Evolutionary conservation across 148 eudicot species (phyloP).

Genomic region (Chenopodium berlandieri): DNA sequence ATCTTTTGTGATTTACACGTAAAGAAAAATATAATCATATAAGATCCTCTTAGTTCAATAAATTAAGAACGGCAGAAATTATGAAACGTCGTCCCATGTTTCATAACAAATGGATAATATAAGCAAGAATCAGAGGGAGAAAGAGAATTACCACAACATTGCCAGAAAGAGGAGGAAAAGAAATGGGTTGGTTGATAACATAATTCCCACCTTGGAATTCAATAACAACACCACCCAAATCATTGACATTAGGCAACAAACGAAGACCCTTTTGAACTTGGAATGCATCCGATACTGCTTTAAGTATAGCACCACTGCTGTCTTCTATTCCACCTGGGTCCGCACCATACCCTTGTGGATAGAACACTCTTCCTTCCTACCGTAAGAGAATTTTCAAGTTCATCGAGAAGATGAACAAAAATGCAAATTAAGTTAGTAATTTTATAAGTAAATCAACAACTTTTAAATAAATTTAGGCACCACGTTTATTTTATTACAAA

Average conservation of each 20-base stretch:
- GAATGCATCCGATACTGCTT: slow-evolving; percentile 14
- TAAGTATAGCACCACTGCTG: slow-evolving; percentile 15
- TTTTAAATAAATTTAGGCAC: no score
- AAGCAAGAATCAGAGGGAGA: background rate
- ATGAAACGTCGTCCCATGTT: background rate
- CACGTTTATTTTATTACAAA: no score
- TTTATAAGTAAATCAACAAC: no score
- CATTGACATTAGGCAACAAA: slow-evolving; percentile 16
- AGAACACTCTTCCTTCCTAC: slow-evolving; percentile 20
- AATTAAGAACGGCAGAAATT: no score
- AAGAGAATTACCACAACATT: slow-evolving; percentile 11
- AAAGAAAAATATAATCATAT: no score
- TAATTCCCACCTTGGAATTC: slow-evolving; percentile 21
- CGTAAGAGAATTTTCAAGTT: background rate
- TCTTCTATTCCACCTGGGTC: slow-evolving; percentile 18
- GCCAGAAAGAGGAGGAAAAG: slow-evolving; percentile 12
- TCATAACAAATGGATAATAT: background rate
- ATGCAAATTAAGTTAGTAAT: no score
- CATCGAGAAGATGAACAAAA: no score
- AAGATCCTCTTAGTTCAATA: no score
- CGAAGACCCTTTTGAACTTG: slow-evolving; percentile 4
- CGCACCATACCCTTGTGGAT: slow-evolving; percentile 18
- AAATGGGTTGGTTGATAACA: slow-evolving; percentile 11
- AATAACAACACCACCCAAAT: slow-evolving; percentile 23
- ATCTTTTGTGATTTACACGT: no score